Percentiles rank a stretch among this genome's conserved stretches.
Conservation (phyloP, 179 eudicot genomes). For the Beta corolliflora region DNA sequence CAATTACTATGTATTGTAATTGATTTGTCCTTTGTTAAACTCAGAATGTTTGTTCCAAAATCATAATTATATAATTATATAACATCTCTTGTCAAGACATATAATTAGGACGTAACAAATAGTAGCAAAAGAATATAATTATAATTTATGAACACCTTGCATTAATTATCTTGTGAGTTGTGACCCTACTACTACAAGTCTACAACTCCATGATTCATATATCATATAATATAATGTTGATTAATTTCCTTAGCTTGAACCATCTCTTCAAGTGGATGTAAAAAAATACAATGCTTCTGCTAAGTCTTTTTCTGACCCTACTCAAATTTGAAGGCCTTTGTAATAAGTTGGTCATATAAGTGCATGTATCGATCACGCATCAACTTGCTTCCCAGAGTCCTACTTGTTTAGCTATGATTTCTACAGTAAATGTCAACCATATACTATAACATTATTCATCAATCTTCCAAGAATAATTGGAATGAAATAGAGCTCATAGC, state of each 20-base stretch:
- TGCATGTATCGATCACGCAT: background rate
- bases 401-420: background rate
- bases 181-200: background rate
- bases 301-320: slow-evolving; percentile 4
- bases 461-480: background rate
- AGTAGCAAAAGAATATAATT: background rate
- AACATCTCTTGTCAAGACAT: background rate
- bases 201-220: background rate
- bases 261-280: background rate
- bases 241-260: background rate
- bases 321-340: background rate
- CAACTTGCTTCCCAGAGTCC: background rate
- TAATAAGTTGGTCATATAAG: background rate
- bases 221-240: background rate
- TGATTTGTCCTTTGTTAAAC: background rate
- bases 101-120: background rate
- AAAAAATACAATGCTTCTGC: background rate
- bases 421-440: background rate
- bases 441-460: background rate
- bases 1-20: background rate
- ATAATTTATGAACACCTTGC: background rate
- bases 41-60: background rate
- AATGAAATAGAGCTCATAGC: too few relatives aligned
- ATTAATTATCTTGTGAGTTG: background rate
- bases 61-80: too few relatives aligned